Conservation (phyloP, 129 eudicot genomes). For the Gnaphalium uliginosum region DNA sequence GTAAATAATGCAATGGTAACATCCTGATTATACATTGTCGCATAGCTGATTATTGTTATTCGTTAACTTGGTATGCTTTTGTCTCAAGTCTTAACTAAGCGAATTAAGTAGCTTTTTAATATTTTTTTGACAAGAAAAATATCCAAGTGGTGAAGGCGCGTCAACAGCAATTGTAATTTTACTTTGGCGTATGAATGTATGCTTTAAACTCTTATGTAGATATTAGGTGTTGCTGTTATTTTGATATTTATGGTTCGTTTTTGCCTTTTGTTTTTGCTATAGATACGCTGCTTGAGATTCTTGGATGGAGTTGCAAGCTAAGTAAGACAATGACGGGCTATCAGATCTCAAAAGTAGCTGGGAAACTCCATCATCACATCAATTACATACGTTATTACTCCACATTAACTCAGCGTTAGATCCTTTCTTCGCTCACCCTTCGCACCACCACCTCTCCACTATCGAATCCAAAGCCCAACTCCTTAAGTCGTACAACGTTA, state of each 20-base stretch:
- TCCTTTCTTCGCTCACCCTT: constrained; percentile 43
- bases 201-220: too few species aligned
- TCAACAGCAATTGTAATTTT: too few species aligned
- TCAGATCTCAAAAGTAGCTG: constrained; percentile 49
- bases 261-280: not conserved
- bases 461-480: constrained; percentile 61
- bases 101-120: too few species aligned
- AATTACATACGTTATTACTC: constrained; percentile 28
- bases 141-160: too few species aligned
- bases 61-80: too few species aligned
- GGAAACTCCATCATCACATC: constrained; percentile 22
- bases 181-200: too few species aligned
- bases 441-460: constrained; percentile 43
- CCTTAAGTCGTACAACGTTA: constrained; percentile 56
- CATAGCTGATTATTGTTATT: too few species aligned
- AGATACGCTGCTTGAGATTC: not conserved
- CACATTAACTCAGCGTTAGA: constrained; percentile 27
- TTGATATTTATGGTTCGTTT: not conserved
- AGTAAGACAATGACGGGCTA: constrained; percentile 58
- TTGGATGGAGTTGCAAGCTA: constrained; percentile 39
- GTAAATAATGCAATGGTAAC: too few species aligned
- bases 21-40: too few species aligned
- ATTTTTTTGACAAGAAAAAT: too few species aligned
- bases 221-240: not conserved
- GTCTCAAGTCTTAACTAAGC: too few species aligned